Evolutionary conservation across 768 basidiomycete genomes (phyloP).

Genomic region (Suillus fuscotomentosus): DNA sequence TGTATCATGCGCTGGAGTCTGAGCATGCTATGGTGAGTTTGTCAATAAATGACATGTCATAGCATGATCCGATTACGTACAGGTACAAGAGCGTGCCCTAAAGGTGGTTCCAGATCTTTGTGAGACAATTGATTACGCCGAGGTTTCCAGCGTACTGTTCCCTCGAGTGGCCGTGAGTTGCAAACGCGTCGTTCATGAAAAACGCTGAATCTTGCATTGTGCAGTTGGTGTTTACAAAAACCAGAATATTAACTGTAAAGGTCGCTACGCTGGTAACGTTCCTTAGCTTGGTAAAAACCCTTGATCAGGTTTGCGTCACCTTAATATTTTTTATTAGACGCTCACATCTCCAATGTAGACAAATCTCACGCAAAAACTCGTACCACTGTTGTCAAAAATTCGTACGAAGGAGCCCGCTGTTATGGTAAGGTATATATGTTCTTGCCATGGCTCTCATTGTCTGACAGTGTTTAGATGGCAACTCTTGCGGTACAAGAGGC

Average conservation of each 20-base stretch:
- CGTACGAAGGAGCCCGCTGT: constrained; percentile 95
- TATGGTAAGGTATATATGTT: constrained; percentile 51
- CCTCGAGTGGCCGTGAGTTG: constrained; percentile 85
- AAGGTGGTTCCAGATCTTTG: constrained; percentile 83
- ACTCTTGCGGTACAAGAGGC: constrained; percentile 90
- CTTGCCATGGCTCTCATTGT: not conserved
- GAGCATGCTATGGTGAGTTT: constrained; percentile 76
- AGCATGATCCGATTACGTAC: constrained; percentile 10
- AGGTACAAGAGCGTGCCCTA: constrained; percentile 93
- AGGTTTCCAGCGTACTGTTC: constrained; percentile 87
- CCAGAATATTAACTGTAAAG: constrained; percentile 86
- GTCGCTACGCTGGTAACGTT: constrained; percentile 86
- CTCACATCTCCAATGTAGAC: constrained; percentile 40
- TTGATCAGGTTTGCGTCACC: constrained; percentile 71
- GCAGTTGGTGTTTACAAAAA: constrained; percentile 91
- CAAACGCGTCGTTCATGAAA: not conserved
- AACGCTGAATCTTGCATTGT: constrained; percentile 12
- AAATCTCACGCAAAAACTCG: constrained; percentile 92
- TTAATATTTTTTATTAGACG: not conserved
- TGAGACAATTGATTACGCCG: constrained; percentile 92
- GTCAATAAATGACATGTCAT: not conserved
- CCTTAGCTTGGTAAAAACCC: constrained; percentile 81
- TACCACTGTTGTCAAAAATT: constrained; percentile 91
- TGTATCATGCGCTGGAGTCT: constrained; percentile 96
- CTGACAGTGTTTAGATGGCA: constrained; percentile 58